Evolutionary conservation across 169 alveolate species (phyloP).

Genomic region (Plasmodium sp.): DNA sequence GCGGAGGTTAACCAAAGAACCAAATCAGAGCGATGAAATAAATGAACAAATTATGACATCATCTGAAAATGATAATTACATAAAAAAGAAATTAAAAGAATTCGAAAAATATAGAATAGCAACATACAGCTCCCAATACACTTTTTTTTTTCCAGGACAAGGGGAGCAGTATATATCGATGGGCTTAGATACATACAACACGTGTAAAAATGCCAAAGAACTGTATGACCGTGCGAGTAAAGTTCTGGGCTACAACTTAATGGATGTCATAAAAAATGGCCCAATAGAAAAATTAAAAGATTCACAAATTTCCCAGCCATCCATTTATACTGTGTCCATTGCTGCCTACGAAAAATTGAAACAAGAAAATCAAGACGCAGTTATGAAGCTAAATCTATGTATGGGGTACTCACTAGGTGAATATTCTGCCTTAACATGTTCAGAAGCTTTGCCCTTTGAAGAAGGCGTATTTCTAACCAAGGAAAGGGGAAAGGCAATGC

Average conservation of each 20-base stretch:
- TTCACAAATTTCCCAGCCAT: constrained; percentile 79
- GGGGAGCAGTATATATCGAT: constrained; percentile 80
- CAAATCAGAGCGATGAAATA: not conserved
- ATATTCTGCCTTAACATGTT: constrained; percentile 78
- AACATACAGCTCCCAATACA: constrained; percentile 54
- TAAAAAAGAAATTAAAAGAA: constrained; percentile 46
- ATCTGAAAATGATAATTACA: constrained; percentile 54
- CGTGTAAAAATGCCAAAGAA: constrained; percentile 57
- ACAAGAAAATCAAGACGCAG: constrained; percentile 47
- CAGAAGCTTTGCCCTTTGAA: constrained; percentile 78
- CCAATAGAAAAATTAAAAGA: constrained; percentile 76
- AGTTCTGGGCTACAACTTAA: constrained; percentile 76
- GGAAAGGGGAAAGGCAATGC: constrained; percentile 79
- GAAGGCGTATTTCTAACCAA: constrained; percentile 79
- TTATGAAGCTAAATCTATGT: constrained; percentile 47
- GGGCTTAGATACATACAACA: constrained; percentile 75
- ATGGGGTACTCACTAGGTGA: constrained; percentile 83
- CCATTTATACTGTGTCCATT: constrained; percentile 78
- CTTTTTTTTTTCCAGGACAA: constrained; percentile 83
- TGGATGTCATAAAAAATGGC: constrained; percentile 76
- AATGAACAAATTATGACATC: constrained; percentile 35
- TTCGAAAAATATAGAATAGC: constrained; percentile 56
- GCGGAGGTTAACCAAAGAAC: not conserved
- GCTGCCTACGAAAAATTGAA: constrained; percentile 77
- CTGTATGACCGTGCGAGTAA: constrained; percentile 76